Evolutionary conservation across 23 red algal genomes (phyloP), one percentile per base, ranked within the genome.

Genomic region (Gracilaria vermiculophylla): DNA sequence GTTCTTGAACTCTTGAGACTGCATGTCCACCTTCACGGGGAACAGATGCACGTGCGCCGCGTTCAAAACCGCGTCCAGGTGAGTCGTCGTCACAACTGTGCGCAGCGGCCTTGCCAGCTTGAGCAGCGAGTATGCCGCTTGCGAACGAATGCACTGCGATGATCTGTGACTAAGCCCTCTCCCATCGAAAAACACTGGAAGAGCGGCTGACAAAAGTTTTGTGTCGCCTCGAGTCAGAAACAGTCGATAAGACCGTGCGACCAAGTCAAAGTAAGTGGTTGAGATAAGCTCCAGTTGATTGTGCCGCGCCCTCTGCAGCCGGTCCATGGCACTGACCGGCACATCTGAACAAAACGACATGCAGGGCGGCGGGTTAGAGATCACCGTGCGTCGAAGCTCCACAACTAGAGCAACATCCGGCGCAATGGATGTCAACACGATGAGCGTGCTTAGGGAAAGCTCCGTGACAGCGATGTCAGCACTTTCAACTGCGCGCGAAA

Each of bases 211-310:
- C 8, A 94, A 53, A 23, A 86, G 52, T n/a, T 77, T 2, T 20
- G 47, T 53, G 49, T 83, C 81, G 6, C 21, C 15, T 53, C 51
- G 56, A 55, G 49, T 66, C 8, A 79, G 51, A 60, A 94, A 74
- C 19, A 83, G 47, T 25, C 69, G 65, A 41, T 86, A 64, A 55
- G 91, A 85, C 17, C 91, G 41, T 28, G 69, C 81, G 23, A 85
- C 91, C 2, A 94, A 39, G 51, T 85, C 91, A 47, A 86, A 85
- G 78, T 76, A 94, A 71, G 69, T 85, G 37, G 53, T 47, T 57
- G 91, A 48, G 19, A 94, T 73, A 23, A 62, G 48, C 45, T 85
- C 91, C 40, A 94, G 67, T 43, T 86, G 91, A 42, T 94, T 80
- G 45, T 72, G 43, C 8, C 74, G 78, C 2, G 88, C 78, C 47